Evolutionary conservation across 2,329 filamentous ascomycete genomes (phyloP).

Genomic region (Ophiobolus disseminans): DNA sequence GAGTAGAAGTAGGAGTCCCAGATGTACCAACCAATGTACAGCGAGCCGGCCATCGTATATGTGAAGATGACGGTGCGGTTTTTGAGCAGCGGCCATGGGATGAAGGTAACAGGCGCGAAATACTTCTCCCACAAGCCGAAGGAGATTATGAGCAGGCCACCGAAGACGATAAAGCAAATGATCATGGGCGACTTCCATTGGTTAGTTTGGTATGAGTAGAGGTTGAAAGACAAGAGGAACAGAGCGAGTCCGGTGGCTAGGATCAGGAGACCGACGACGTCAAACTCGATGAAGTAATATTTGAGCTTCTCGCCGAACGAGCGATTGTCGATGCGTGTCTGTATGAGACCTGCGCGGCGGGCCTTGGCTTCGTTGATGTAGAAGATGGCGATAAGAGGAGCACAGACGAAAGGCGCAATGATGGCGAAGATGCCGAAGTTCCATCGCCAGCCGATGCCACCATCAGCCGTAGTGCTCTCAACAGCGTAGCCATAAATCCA

Average conservation of each 20-base stretch:
- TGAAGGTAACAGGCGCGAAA: constrained; percentile 50
- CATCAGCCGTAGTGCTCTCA: constrained; percentile 53
- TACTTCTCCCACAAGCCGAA: constrained; percentile 54
- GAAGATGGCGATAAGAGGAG: constrained; percentile 69
- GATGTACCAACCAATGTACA: constrained; percentile 45
- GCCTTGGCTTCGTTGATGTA: constrained; percentile 67
- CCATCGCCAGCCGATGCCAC: constrained; percentile 67
- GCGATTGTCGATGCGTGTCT: constrained; percentile 55
- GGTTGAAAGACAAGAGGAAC: constrained; percentile 72
- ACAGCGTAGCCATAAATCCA: constrained; percentile 40
- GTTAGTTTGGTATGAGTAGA: constrained; percentile 51
- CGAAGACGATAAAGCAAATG: constrained; percentile 52
- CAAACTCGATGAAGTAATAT: constrained; percentile 69
- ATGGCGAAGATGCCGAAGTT: constrained; percentile 72
- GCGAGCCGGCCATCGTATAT: constrained; percentile 55
- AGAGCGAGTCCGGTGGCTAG: constrained; percentile 67
- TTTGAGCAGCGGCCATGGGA: constrained; percentile 57
- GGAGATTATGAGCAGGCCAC: constrained; percentile 43
- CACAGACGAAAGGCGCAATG: constrained; percentile 65
- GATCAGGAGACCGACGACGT: constrained; percentile 67
- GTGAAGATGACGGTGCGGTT: constrained; percentile 62
- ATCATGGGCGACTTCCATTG: constrained; percentile 49
- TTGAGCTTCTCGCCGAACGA: constrained; percentile 55
- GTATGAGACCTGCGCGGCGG: constrained; percentile 60
- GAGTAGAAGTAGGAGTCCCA: constrained; percentile 54